Evolutionary conservation across 2,329 filamentous ascomycete species (phyloP).

Genomic region (Aspergillus brasiliensis): DNA sequence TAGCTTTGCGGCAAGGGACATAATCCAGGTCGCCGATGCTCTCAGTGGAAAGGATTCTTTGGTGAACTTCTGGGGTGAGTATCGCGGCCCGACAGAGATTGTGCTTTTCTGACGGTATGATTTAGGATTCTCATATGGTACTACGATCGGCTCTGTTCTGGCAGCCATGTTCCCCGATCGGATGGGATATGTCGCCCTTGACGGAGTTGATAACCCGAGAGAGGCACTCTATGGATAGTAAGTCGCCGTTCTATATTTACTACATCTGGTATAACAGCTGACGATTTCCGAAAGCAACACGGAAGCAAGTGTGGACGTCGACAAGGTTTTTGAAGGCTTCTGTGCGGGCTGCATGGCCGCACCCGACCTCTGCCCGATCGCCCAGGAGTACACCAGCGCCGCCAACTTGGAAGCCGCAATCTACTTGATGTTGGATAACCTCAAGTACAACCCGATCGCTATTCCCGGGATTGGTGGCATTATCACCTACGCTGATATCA

Average conservation of each 20-base stretch:
- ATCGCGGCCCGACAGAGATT: neutral
- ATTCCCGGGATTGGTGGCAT: neutral
- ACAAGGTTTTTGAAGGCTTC: conserved; percentile 8
- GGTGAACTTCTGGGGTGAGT: conserved; percentile 16
- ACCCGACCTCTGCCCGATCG: conserved; percentile 9
- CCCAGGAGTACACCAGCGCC: conserved; percentile 5
- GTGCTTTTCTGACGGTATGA: neutral
- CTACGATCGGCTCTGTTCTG: conserved; percentile 9
- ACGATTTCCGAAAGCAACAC: conserved; percentile 3
- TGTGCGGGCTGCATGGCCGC: conserved; percentile 11
- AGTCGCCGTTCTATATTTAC: neutral
- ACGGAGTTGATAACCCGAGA: conserved; percentile 11
- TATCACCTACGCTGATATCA: conserved; percentile 9
- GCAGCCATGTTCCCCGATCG: conserved; percentile 18
- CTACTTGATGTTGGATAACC: conserved; percentile 7
- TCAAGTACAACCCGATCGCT: conserved; percentile 10
- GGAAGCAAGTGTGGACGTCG: conserved; percentile 6
- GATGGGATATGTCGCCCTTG: conserved; percentile 11
- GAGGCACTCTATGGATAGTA: neutral
- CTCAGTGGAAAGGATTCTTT: conserved; percentile 5
- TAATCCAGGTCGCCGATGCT: conserved; percentile 13
- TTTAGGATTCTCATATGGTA: conserved; percentile 15
- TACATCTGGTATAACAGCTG: no score
- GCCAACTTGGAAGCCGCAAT: conserved; percentile 10
- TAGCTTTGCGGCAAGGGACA: conserved; percentile 15